Conservation (phyloP, 2,329 filamentous ascomycete species). For the Penicillium italicum region DNA sequence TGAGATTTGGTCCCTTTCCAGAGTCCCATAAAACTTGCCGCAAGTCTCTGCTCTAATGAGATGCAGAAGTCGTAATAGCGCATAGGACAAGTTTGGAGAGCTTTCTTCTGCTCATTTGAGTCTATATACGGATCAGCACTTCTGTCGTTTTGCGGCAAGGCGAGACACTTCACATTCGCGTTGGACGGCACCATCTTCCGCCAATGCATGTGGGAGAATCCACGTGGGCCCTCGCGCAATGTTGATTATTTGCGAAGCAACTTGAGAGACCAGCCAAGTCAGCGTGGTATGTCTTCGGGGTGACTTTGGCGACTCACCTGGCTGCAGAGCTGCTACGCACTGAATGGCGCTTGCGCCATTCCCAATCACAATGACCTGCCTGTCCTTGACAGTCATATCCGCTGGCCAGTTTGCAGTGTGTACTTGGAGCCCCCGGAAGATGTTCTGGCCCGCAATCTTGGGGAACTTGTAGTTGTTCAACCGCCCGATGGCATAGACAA, state of each 20-base stretch:
- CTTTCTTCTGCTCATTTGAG: background rate
- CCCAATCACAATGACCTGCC: slow-evolving; percentile 6
- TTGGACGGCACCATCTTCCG: slow-evolving; percentile 2
- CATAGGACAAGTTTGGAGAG: background rate
- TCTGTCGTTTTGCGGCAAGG: background rate
- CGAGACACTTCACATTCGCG: slow-evolving; percentile 3
- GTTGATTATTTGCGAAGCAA: slow-evolving; percentile 2
- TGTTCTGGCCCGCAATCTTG: slow-evolving; percentile 17
- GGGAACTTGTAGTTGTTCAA: slow-evolving; percentile 20
- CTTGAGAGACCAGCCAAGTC: background rate
- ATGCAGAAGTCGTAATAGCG: slow-evolving; percentile 5
- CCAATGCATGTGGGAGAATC: slow-evolving; percentile 6
- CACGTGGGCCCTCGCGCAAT: slow-evolving; percentile 6
- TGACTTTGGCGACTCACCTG: background rate
- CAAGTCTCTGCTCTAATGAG: background rate
- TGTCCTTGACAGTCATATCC: background rate
- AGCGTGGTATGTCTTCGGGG: background rate
- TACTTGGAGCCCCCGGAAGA: slow-evolving; percentile 32
- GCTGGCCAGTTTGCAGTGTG: slow-evolving; percentile 36
- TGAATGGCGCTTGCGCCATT: slow-evolving; percentile 8
- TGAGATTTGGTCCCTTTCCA: slow-evolving; percentile 7
- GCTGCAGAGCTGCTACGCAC: slow-evolving; percentile 7
- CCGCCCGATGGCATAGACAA: slow-evolving; percentile 8
- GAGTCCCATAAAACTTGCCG: slow-evolving; percentile 3
- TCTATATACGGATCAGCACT: background rate